Base-by-base conservation (phyloP, 441 rosid genomes). In the Sinapis alba region DNA sequence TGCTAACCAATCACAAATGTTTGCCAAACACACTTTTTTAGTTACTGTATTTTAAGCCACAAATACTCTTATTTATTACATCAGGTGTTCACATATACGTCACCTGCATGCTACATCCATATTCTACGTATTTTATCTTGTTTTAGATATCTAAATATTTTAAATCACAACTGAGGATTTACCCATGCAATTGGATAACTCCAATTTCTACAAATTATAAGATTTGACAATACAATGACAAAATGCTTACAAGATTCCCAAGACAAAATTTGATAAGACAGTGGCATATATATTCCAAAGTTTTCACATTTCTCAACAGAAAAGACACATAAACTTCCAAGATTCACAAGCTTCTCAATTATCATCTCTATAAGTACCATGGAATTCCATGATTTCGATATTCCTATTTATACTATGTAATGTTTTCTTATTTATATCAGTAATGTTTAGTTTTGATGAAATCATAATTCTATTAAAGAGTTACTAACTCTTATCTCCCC, bases 351-450 rank as follows among this genome's bases (percentile, higher is more conserved):
- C 32, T 38, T 38, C 53, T 63, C 53, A 38, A 13, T 63, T n/a
- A 38, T 63, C 66, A 38, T 21, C 26, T 63, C 68, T 38, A 63
- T 63, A 63, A 38, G 38, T 63, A 63, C 53, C 68, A 13, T 13
- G 13, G 19, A 21, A 7, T 4, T 38, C 68, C 53, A 21, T 63
- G 53, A 21, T 38, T 20, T 62, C 13, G 7, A 8, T 63, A 38
- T 63, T 7, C 32, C 53, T 12, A 13, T 26, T n/a, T n/a, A n/a
- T n/a, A n/a, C n/a, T n/a, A n/a, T n/a, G n/a, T 13, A 7, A 34
- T 21, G 53, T 38, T 20, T 6, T 13, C 27, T 38, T 21, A 20
- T 19, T 19, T 19, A 62, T 38, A 62, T 36, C 27, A 19, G 20
- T 20, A 20, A 6, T 7, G 0, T 38, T 12, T 3, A n/a, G 6